Evolutionary conservation across 306 rosid species (phyloP), one percentile per base, ranked within the genome.

Genomic region (Amphicarpaea edgeworthii): DNA sequence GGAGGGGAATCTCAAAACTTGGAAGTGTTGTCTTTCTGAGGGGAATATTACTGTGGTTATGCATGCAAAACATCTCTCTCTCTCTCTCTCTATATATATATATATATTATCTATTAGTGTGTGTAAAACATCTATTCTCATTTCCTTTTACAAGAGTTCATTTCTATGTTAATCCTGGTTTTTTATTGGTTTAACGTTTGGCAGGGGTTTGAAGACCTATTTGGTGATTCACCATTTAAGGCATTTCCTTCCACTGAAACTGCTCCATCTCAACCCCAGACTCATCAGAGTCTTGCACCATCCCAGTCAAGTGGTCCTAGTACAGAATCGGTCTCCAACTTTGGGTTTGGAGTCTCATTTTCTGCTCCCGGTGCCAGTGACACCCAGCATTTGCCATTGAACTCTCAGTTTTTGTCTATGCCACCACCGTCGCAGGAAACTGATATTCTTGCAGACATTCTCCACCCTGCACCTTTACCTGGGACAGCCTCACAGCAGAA

Each of bases 401-500:
- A 79, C 82, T 40, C 87, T 12, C 84, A 69, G 37, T 81, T 77
- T 81, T 76, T 76, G 37, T 68, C 89, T 23, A 47, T 81, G 47
- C 68, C 88, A 70, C 77, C 68, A 42, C 71, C 88, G 70, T 79
- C 68, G 46, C 88, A 86, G 81, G 86, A 85, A 75, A 76, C 84
- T 58, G 98, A 89, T 77, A 86, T 91, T 70, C 87, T 93, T 41
- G 95, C 92, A 1, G 95, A 81, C 77, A 91, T 93, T 70, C 97
- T 93, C 41, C 97, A 93, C 11, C 96, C 83, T 28, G 90, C 90
- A 79, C 83, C 86, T 61, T 86, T 84, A 15, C 71, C 88, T 20
- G 77, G 87, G 26, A 70, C 40, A 20, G 63, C 72, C 32, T 85
- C 88, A 62, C 90, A 86, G 84, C 77, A 71, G 47, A 49, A 79